Percentiles rank a stretch among this genome's conserved stretches.
Evolutionary conservation across 371 early-diverging fungal genomes (phyloP).

Genomic region (Rhizopus stolonifer): DNA sequence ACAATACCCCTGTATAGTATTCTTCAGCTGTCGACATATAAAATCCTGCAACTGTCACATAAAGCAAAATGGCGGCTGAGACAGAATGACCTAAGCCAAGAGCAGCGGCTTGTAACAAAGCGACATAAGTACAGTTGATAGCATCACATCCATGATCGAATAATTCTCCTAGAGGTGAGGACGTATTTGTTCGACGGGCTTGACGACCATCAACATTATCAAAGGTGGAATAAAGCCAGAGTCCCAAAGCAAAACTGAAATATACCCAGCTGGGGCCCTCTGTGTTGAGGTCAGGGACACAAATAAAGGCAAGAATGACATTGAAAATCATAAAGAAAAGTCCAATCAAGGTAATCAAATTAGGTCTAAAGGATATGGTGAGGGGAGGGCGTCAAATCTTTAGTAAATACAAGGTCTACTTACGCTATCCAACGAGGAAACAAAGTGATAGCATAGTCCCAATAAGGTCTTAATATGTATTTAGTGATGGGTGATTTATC

Average conservation of each 20-base stretch:
- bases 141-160: conserved; percentile 96
- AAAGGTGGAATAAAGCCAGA: conserved; percentile 94
- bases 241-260: conserved; percentile 80
- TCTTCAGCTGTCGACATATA: conserved; percentile 95
- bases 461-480: conserved; percentile 84
- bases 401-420: too few species aligned
- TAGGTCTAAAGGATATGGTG: too few species aligned
- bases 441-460: conserved; percentile 84
- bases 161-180: conserved; percentile 94
- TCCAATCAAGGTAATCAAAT: conserved; percentile 96
- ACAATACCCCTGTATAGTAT: conserved; percentile 93
- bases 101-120: conserved; percentile 83
- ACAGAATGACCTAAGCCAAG: conserved; percentile 79
- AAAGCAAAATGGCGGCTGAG: conserved; percentile 62
- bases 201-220: conserved; percentile 99
- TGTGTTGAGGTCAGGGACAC: conserved; percentile 69
- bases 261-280: conserved; percentile 87
- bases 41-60: conserved; percentile 79
- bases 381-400: too few species aligned
- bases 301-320: conserved; percentile 67
- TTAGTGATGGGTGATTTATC: conserved; percentile 86
- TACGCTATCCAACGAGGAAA: conserved; percentile 95
- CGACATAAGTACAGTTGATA: conserved; percentile 86
- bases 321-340: conserved; percentile 84
- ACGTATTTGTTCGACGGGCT: conserved; percentile 90